Base-by-base conservation (phyloP, 1,284 basidiomycete genomes). In the Cutaneotrichosporon dermatis region DNA sequence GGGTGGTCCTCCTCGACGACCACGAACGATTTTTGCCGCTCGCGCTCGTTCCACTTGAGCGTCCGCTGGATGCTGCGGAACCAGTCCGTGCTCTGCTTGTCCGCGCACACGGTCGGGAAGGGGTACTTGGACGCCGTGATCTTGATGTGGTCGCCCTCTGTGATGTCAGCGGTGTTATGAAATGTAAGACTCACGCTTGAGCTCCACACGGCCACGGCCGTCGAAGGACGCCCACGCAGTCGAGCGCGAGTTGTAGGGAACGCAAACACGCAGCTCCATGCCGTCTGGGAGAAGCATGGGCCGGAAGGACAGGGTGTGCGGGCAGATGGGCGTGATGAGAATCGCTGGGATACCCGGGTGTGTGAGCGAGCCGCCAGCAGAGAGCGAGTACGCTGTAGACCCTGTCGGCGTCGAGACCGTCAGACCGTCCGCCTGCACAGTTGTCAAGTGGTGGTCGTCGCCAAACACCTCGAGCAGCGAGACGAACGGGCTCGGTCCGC, bases 151-250 rank as follows among this genome's bases (percentile, higher is more conserved):
- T 99, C 96, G 49, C 96, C 96, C 85, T 98, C 51, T 53, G 42
- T 6, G 25, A 16, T 43, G 51, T 53, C 51, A 53, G 51, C 41
- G 2, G 16, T 13, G n/a, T 2, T 13, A 15, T 13, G 10, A 7
- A 6, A 2, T 10, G 25, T 25, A 25, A 25, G 25, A 41, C 50
- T 40, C 41, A 53, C 51, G 93, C 79, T 89, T 90, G 15, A 97
- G 81, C 79, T 99, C 96, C 12, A 99, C 90, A 34, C 96, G 85
- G 1, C 96, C 96, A 53, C 96, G 86, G 12, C 96, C 96, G 72
- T 99, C 96, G 72, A 99, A 99, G 42, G 91, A 94, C 10, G 92
- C 96, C 96, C 96, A 99, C 4, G 96, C 96, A 0, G 95, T 99
- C 72, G 91, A 94, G 44, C 96, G 83, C 33, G 95, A 98, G 77